Conservation (phyloP, 2,329 filamentous ascomycete species). For the Hirsutella rhossiliensis region DNA sequence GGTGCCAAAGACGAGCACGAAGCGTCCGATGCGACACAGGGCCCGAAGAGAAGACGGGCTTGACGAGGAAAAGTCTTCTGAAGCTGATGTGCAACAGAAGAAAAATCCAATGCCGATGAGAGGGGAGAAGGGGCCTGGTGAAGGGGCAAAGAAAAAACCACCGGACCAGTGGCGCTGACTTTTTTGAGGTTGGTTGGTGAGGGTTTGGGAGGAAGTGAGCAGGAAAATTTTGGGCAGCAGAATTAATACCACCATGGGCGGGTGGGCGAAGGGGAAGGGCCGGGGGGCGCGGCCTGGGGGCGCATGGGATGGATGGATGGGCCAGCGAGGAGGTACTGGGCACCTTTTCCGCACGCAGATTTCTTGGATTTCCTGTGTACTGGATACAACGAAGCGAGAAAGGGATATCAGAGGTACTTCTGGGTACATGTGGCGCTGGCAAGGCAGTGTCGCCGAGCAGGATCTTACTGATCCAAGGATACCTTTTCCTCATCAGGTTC, state of each 20-base stretch:
- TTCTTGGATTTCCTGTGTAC: too few species aligned
- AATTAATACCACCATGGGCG: conserved; percentile 13
- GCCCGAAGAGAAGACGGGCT: conserved; percentile 8
- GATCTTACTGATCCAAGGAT: too few species aligned
- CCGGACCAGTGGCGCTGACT: conserved; percentile 22
- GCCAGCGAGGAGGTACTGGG: neutral
- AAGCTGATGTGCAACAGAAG: conserved; percentile 17
- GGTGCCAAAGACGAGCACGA: conserved; percentile 19
- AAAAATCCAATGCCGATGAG: conserved; percentile 17
- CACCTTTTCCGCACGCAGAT: neutral
- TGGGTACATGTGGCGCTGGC: too few species aligned
- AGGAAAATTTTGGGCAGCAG: conserved; percentile 26
- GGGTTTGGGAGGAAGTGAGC: conserved; percentile 20
- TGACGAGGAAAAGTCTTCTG: conserved; percentile 16
- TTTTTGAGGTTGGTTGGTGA: conserved; percentile 20
- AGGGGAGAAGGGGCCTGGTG: conserved; percentile 18
- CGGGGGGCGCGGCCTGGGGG: conserved; percentile 2
- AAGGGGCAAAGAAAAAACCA: conserved; percentile 15
- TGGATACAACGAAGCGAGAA: too few species aligned
- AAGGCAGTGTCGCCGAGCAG: too few species aligned
- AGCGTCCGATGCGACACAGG: conserved; percentile 13
- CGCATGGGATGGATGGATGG: conserved; percentile 1
- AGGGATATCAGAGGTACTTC: too few species aligned
- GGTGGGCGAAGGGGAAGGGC: conserved; percentile 15
- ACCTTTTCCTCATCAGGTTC: too few species aligned